Evolutionary conservation across 148 eudicot species (phyloP).

Genomic region (Beta vulgaris): DNA sequence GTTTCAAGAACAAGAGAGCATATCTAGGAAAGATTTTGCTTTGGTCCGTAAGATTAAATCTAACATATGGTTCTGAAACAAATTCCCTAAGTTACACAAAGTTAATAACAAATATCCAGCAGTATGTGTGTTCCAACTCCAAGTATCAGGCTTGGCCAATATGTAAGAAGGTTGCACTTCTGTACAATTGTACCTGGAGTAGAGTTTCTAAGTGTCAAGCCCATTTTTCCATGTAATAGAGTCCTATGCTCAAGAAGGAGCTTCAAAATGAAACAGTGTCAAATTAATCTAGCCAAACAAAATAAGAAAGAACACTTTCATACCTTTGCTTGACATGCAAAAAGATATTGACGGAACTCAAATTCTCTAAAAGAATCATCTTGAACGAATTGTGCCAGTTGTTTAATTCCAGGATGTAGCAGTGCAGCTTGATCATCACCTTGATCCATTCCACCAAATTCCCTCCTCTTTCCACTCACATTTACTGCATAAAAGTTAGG

Average conservation of each 20-base stretch:
- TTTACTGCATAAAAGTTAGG: constrained; percentile 45
- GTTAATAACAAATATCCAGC: neutral
- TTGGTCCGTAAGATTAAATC: neutral
- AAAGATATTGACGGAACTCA: constrained; percentile 93
- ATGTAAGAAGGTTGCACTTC: neutral
- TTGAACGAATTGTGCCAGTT: constrained; percentile 77
- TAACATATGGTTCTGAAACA: neutral
- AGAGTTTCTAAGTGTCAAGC: neutral
- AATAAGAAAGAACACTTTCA: constrained; percentile 11
- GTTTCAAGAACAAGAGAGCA: neutral
- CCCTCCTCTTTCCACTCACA: constrained; percentile 58
- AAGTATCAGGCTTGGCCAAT: neutral
- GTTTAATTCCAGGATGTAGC: constrained; percentile 63
- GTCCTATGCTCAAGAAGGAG: neutral
- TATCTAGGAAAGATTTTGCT: too few species aligned
- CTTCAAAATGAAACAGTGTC: neutral
- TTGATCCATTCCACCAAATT: constrained; percentile 84
- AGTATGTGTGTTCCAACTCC: neutral
- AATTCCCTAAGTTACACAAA: neutral
- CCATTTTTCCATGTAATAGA: neutral
- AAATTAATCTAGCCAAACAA: neutral
- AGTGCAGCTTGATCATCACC: constrained; percentile 95
- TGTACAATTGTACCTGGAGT: neutral
- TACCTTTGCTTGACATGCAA: constrained; percentile 99
- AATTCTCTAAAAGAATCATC: constrained; percentile 96